A percentile compares a stretch with the other conserved stretches of the same genome.
Conservation (phyloP, 768 basidiomycete genomes). For the Tulasnella sp. region DNA sequence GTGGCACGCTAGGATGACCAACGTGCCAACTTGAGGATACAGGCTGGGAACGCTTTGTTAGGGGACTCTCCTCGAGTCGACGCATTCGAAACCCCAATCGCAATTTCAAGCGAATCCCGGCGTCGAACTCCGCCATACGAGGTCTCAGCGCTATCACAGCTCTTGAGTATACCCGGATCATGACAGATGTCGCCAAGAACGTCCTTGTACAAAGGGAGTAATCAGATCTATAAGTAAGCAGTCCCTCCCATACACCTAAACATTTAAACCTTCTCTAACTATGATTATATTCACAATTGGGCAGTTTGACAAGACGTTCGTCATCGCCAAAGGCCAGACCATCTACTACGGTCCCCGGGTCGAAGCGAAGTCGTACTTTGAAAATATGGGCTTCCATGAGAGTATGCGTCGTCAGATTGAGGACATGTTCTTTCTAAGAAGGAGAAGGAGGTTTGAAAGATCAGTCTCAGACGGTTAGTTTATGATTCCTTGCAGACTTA, state of each 20-base stretch:
- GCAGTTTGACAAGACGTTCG: slow-evolving; percentile 74
- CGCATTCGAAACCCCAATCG: too few species aligned
- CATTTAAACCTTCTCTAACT: too few species aligned
- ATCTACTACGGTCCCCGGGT: slow-evolving; percentile 63
- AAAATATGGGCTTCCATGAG: slow-evolving; percentile 49
- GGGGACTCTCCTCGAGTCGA: slow-evolving; percentile 28
- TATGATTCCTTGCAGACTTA: too few species aligned
- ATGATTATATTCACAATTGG: too few species aligned
- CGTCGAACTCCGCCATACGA: slow-evolving; percentile 40
- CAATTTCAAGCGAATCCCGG: too few species aligned
- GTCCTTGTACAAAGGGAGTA: slow-evolving; percentile 75
- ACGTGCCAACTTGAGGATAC: slow-evolving; percentile 28
- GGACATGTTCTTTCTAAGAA: neutral
- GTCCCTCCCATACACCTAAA: too few species aligned
- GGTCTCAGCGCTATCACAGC: slow-evolving; percentile 82
- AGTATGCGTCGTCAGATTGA: neutral
- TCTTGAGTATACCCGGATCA: slow-evolving; percentile 68
- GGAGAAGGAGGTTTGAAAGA: neutral
- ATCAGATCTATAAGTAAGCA: neutral
- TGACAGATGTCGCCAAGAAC: slow-evolving; percentile 70
- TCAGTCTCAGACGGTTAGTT: neutral
- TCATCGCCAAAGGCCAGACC: slow-evolving; percentile 64
- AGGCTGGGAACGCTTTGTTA: slow-evolving; percentile 33
- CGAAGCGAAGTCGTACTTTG: slow-evolving; percentile 61
- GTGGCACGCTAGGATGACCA: slow-evolving; percentile 41